Conservation (phyloP, 257 asterid species). For the Jacaranda mimosifolia region DNA sequence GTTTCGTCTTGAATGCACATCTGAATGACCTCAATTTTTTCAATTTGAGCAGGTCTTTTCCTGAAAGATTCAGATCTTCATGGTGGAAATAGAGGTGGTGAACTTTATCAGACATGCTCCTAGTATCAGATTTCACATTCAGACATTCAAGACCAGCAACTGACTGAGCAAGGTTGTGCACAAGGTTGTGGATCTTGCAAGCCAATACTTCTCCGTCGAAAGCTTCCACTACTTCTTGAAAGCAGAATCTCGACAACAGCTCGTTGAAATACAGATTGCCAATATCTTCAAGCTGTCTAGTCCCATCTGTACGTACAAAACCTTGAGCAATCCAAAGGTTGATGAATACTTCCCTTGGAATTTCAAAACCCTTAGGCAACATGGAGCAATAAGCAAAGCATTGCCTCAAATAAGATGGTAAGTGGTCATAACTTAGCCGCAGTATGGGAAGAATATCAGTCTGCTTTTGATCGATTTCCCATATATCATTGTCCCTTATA, state of each 20-base stretch:
- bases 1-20: constrained; percentile 41
- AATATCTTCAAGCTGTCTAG: constrained; percentile 44
- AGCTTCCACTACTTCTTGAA: constrained; percentile 58
- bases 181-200: constrained; percentile 64
- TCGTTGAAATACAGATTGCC: constrained; percentile 61
- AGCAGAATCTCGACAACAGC: constrained; percentile 60
- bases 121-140: constrained; percentile 39
- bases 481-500: constrained; percentile 52
- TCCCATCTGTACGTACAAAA: constrained; percentile 38
- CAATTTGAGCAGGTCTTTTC: constrained; percentile 38
- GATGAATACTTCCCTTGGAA: constrained; percentile 55
- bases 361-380: constrained; percentile 60
- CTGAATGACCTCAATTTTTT: constrained; percentile 52
- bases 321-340: constrained; percentile 73
- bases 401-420: constrained; percentile 62
- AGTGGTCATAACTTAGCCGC: constrained; percentile 55
- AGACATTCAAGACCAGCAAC: constrained; percentile 57
- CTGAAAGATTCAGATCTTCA: constrained; percentile 29
- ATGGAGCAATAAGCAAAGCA: constrained; percentile 70
- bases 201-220: constrained; percentile 64
- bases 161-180: constrained; percentile 63
- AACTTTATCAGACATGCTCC: constrained; percentile 36
- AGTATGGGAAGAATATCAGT: constrained; percentile 54
- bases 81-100: constrained; percentile 47
- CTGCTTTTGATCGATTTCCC: constrained; percentile 60